These are phyloP conservation scores for Diatrype stigma DNA, from an alignment of 2,329 filamentous ascomycete genomes.

Conservation along the genomic window DNA sequence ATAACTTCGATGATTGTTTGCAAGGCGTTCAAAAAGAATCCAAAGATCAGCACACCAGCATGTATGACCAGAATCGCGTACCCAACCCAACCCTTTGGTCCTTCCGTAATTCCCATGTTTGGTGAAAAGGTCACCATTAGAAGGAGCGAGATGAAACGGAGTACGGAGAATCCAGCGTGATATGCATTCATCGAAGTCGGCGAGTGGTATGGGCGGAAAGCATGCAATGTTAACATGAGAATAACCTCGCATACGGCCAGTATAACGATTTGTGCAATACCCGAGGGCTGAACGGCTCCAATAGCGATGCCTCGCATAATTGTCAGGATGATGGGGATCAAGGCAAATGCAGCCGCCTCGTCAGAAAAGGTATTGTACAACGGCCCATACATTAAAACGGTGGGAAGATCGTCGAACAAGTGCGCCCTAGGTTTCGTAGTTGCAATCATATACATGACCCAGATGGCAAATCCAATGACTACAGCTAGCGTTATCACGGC, in stretches of 20 bases:
- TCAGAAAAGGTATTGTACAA: constrained; percentile 98
- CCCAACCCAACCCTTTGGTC: constrained; percentile 88
- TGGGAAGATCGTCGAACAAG: constrained; percentile 89
- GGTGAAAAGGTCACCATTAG: constrained; percentile 82
- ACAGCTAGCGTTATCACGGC: constrained; percentile 71
- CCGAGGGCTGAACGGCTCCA: constrained; percentile 86
- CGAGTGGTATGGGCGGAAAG: constrained; percentile 84
- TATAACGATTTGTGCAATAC: constrained; percentile 87
- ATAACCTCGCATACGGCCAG: constrained; percentile 94
- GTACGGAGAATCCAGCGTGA: constrained; percentile 75
- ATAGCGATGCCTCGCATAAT: constrained; percentile 85
- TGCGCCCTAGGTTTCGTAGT: constrained; percentile 77
- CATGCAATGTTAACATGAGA: constrained; percentile 78
- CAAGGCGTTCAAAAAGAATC: constrained; percentile 87
- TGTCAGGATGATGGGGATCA: constrained; percentile 80
- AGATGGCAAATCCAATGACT: constrained; percentile 69
- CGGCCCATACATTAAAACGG: constrained; percentile 83
- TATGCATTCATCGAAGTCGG: constrained; percentile 98
- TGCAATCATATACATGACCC: constrained; percentile 78
- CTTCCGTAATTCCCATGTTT: constrained; percentile 71
- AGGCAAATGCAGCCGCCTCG: constrained; percentile 82
- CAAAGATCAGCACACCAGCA: constrained; percentile 78
- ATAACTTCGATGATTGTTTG: constrained; percentile 88
- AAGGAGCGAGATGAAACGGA: constrained; percentile 72
- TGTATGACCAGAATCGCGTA: constrained; percentile 88